Percentiles rank a stretch among this genome's conserved stretches.
These are phyloP conservation scores for Termitomyces sp. DNA, from an alignment of 768 basidiomycete species.

Conservation along the genomic window DNA sequence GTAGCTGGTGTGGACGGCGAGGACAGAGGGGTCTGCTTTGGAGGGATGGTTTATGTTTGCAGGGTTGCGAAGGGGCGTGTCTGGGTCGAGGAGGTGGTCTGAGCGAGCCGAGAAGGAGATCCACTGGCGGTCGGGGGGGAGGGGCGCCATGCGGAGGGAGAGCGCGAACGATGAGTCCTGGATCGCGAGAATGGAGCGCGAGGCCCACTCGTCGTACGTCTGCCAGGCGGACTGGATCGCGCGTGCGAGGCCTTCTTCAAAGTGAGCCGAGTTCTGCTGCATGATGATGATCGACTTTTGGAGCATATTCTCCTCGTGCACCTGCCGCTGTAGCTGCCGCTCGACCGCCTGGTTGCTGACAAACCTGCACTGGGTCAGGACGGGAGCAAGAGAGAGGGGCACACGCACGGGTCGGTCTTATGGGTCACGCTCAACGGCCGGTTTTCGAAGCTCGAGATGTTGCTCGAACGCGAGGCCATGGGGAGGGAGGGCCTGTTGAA, in stretches of 20 bases:
- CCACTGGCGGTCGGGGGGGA: constrained; percentile 91
- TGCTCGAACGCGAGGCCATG: too few relatives aligned
- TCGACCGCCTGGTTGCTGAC: constrained; percentile 60
- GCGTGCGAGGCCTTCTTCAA: constrained; percentile 94
- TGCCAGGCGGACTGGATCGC: constrained; percentile 96
- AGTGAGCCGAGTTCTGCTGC: constrained; percentile 95
- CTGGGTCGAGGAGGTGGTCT: constrained; percentile 94
- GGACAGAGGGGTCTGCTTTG: constrained; percentile 84
- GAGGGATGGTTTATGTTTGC: constrained; percentile 77
- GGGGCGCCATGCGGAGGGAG: constrained; percentile 66
- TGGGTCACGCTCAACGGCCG: constrained; percentile 82
- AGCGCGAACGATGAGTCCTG: constrained; percentile 73
- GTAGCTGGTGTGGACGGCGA: constrained; percentile 82
- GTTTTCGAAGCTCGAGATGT: constrained; percentile 91
- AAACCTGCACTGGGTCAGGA: constrained; percentile 32
- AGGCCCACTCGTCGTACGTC: constrained; percentile 92
- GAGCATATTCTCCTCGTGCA: constrained; percentile 95
- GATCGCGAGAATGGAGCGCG: constrained; percentile 68
- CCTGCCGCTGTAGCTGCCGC: constrained; percentile 82
- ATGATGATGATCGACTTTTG: constrained; percentile 98
- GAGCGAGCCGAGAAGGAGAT: constrained; percentile 89
- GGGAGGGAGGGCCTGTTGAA: too few relatives aligned
- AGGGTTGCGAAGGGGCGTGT: constrained; percentile 86
- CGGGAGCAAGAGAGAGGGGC: constrained; percentile 6
- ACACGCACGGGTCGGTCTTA: constrained; percentile 76